Conservation (phyloP, 179 eudicot genomes). For the Drosera spatulata region DNA sequence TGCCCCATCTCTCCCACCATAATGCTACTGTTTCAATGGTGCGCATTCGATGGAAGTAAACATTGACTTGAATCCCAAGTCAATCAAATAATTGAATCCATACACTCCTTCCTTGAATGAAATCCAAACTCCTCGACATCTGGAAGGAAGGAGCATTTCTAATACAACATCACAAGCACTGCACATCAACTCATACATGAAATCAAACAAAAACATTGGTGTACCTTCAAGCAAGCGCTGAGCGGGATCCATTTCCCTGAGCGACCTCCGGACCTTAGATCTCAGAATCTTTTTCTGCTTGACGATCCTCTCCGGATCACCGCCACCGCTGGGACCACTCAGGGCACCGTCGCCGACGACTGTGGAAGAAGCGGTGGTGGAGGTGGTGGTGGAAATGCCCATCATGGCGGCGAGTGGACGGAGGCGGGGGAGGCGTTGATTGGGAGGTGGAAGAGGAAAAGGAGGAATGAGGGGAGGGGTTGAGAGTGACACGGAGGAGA, state of each 20-base stretch:
- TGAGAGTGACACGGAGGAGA: slow-evolving; percentile 18
- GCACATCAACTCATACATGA: background rate
- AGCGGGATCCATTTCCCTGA: slow-evolving; percentile 60
- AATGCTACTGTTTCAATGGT: too few relatives aligned
- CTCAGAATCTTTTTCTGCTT: slow-evolving; percentile 59
- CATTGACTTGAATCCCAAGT: too few relatives aligned
- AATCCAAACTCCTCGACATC: too few relatives aligned
- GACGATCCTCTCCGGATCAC: slow-evolving; percentile 41
- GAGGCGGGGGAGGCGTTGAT: slow-evolving; percentile 9
- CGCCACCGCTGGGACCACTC: background rate
- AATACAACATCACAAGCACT: too few relatives aligned
- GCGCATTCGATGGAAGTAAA: too few relatives aligned
- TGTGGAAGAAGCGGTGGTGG: background rate
- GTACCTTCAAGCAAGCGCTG: slow-evolving; percentile 59
- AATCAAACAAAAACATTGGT: background rate
- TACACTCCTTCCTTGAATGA: too few relatives aligned
- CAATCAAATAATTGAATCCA: too few relatives aligned
- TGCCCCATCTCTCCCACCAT: too few relatives aligned
- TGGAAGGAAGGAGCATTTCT: too few relatives aligned
- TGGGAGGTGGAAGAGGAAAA: slow-evolving; percentile 17
- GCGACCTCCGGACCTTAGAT: slow-evolving; percentile 46
- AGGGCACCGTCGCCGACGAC: background rate
- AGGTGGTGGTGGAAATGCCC: slow-evolving; percentile 23
- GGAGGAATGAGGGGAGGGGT: slow-evolving; percentile 7
- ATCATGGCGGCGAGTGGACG: slow-evolving; percentile 17